Evolutionary conservation across 345 rosid genomes (phyloP).

Genomic region (Hibiscus trionum): DNA sequence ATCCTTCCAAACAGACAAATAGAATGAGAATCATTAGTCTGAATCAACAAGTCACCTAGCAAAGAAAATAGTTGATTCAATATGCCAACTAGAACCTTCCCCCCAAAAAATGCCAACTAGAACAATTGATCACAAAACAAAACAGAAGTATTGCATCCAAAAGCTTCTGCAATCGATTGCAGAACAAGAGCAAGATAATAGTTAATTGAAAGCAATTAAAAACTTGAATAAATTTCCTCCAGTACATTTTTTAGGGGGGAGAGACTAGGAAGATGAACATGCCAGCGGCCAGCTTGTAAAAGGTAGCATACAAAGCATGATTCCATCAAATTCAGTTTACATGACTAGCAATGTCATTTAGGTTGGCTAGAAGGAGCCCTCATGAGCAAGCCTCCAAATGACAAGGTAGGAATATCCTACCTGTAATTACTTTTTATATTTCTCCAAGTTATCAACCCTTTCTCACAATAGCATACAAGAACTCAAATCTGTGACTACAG

Average conservation of each 20-base stretch:
- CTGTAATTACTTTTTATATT: neutral
- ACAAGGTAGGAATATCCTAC: neutral
- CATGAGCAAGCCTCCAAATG: neutral
- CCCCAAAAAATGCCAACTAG: neutral
- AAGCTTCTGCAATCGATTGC: neutral
- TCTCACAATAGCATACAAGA: neutral
- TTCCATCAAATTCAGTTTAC: neutral
- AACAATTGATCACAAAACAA: neutral
- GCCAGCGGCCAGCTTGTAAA: neutral
- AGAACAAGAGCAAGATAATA: neutral
- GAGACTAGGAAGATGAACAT: neutral
- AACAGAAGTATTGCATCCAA: neutral
- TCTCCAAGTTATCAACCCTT: neutral
- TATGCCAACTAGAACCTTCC: neutral
- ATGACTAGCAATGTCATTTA: neutral
- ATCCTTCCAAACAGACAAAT: conserved; percentile 83
- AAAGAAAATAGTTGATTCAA: neutral
- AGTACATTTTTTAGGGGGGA: neutral
- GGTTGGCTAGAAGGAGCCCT: neutral
- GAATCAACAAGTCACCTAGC: neutral
- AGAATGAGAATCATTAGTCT: conserved; percentile 42
- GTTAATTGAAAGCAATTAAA: neutral
- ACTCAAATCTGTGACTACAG: neutral
- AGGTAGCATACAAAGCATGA: neutral
- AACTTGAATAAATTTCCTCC: neutral